A percentile compares a stretch with the other conserved stretches of the same genome.
Evolutionary conservation across 83 land plant genomes (phyloP).

Genomic region (Thuja plicata): DNA sequence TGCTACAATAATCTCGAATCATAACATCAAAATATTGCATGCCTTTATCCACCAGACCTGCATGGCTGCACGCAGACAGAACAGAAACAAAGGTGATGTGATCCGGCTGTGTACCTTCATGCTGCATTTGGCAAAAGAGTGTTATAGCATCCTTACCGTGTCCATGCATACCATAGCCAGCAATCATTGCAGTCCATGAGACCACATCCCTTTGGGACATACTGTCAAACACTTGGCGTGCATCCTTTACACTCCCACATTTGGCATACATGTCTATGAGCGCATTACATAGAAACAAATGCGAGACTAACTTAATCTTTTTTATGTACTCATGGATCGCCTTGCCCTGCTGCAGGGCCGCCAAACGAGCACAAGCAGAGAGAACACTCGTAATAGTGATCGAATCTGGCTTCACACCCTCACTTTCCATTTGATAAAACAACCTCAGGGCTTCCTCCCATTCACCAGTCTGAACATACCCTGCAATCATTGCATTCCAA

Average conservation of each 20-base stretch:
- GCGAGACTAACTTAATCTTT: conserved; percentile 22
- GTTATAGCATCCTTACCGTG: conserved; percentile 32
- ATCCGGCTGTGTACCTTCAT: conserved; percentile 31
- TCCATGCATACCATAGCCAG: conserved; percentile 50
- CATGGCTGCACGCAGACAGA: conserved; percentile 56
- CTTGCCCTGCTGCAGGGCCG: conserved; percentile 39
- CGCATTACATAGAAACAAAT: conserved; percentile 42
- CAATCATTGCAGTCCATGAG: conserved; percentile 57
- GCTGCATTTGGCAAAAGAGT: conserved; percentile 34
- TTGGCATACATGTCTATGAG: conserved; percentile 54
- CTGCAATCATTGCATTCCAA: conserved; percentile 6
- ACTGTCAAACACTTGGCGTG: conserved; percentile 46
- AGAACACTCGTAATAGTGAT: conserved; percentile 41
- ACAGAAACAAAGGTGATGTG: conserved; percentile 46
- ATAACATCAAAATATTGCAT: conserved; percentile 31
- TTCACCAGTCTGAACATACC: conserved; percentile 9
- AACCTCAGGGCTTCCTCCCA: not conserved
- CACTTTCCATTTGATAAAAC: not conserved
- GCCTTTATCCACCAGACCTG: conserved; percentile 44
- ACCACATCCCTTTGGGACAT: conserved; percentile 41
- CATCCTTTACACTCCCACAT: conserved; percentile 43
- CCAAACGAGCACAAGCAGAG: conserved; percentile 51
- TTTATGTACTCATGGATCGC: conserved; percentile 36
- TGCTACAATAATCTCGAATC: conserved; percentile 26
- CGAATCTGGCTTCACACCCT: conserved; percentile 33